phyloP scores from a whole-genome alignment of 2,329 filamentous ascomycete species.

The Clarireedia monteithiana region DNA sequence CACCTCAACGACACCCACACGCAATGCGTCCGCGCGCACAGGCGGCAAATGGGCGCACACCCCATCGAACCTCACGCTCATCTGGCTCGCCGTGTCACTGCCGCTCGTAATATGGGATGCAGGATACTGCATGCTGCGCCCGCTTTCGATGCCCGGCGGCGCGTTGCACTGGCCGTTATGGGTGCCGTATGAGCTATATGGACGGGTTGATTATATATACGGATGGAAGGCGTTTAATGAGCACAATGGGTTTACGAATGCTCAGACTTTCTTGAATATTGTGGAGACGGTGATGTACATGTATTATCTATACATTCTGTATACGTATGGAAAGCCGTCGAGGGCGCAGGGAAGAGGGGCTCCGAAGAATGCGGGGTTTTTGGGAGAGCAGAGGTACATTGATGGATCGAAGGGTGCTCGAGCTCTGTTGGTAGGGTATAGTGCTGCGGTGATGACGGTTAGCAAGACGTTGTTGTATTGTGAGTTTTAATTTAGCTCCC shows the following conservation, averaged over 20 bases:
- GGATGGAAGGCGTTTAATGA: conserved; percentile 54
- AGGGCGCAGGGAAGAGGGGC: conserved; percentile 23
- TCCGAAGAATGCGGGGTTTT: conserved; percentile 32
- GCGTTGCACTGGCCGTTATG: conserved; percentile 53
- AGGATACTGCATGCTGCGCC: conserved; percentile 58
- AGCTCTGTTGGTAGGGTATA: conserved; percentile 51
- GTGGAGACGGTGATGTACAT: conserved; percentile 52
- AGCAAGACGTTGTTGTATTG: conserved; percentile 63
- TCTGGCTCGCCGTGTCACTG: conserved; percentile 56
- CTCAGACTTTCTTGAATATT: conserved; percentile 52
- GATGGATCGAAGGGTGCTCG: conserved; percentile 43
- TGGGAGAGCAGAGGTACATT: conserved; percentile 43
- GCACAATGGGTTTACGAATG: conserved; percentile 55
- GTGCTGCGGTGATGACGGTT: conserved; percentile 53
- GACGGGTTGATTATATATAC: conserved; percentile 57
- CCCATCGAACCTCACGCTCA: conserved; percentile 46
- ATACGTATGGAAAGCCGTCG: conserved; percentile 31
- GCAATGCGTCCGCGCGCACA: conserved; percentile 17
- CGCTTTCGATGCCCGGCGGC: conserved; percentile 60
- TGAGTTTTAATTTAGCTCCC: conserved; percentile 31
- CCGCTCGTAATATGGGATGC: conserved; percentile 64
- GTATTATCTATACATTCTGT: conserved; percentile 50
- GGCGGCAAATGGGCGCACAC: conserved; percentile 46
- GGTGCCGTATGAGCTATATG: conserved; percentile 60
- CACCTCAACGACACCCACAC: conserved; percentile 11